Base-by-base conservation (phyloP, 192 early-diverging fungal genomes). In the Entophlyctis luteolus region DNA sequence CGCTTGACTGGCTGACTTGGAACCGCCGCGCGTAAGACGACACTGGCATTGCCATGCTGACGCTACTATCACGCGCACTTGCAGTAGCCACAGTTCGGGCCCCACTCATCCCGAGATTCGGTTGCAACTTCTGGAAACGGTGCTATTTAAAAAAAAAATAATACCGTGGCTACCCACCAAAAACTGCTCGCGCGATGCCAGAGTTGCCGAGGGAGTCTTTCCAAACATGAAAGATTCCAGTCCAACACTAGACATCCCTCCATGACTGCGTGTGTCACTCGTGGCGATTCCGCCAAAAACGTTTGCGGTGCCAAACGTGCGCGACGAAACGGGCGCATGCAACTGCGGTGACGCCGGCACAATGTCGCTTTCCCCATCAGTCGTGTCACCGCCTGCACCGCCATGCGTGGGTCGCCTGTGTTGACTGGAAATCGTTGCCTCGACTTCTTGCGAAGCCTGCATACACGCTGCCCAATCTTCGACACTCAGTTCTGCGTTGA, bases 1-100 rank as follows among this genome's bases (percentile, higher is more conserved):
- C n/a, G n/a, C 58, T 37, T 6, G 58, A 18, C 47, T 59, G 58
- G 47, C 58, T 59, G 23, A 45, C 5, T 45, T 38, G 34, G 28
- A 45, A 59, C 20, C 39, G 58, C n/a, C 32, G 39, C 6, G 58
- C 58, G 25, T 59, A 59, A 10, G 16, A 18, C 20, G 37, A 45
- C 8, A 59, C 58, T 10, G 58, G 58, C 58, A 55, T 59, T 16
- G 39, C 22, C 37, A 22, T 8, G 31, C 20, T n/a, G 23, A 57
- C 8, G 14, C 18, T 54, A 25, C n/a, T 22, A 28, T 14, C 14
- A 16, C 22, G 29, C 25, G 2, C 22, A 16, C 29, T 12, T 14
- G 10, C 20, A 16, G 37, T 12, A 34, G 33, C 14, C 29, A 57
- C 55, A 10, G 14, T 29, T 45, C 16, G n/a, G n/a, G n/a, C 47